Evolutionary conservation across 768 basidiomycete genomes (phyloP).

Genomic region (Pisolithus marmoratus): DNA sequence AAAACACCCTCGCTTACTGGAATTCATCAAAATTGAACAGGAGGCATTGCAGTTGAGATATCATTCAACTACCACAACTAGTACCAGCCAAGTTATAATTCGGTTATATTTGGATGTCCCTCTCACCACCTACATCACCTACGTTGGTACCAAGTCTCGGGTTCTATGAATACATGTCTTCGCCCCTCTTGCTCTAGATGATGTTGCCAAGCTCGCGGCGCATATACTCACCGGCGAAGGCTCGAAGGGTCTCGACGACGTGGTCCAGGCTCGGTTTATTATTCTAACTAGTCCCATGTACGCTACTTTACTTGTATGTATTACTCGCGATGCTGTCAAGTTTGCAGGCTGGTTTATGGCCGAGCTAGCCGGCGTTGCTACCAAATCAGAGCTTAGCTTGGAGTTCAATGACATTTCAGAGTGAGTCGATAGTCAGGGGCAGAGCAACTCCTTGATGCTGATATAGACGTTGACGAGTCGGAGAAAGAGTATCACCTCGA

Average conservation of each 20-base stretch:
- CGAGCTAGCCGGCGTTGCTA: no score
- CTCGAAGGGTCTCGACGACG: constrained; percentile 25
- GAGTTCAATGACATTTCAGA: no score
- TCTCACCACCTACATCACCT: not conserved
- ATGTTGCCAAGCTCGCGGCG: constrained; percentile 23
- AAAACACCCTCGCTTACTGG: not conserved
- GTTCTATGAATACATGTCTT: constrained; percentile 27
- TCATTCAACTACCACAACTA: not conserved
- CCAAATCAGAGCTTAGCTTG: no score
- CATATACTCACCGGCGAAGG: constrained; percentile 23
- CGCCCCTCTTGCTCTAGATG: constrained; percentile 25
- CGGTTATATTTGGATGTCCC: not conserved
- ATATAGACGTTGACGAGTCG: constrained; percentile 7
- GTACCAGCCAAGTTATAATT: not conserved
- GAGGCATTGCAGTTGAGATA: not conserved
- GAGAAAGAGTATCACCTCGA: constrained; percentile 30
- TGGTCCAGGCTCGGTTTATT: constrained; percentile 24
- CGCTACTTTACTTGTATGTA: no score
- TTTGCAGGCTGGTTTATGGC: no score
- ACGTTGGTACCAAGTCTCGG: constrained; percentile 6
- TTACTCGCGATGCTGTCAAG: no score
- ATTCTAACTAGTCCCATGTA: constrained; percentile 16
- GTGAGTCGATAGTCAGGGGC: no score
- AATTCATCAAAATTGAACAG: not conserved
- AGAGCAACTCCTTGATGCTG: constrained; percentile 15